phyloP scores from a whole-genome alignment of 345 rosid species.

The Eucalyptus cloeziana region DNA sequence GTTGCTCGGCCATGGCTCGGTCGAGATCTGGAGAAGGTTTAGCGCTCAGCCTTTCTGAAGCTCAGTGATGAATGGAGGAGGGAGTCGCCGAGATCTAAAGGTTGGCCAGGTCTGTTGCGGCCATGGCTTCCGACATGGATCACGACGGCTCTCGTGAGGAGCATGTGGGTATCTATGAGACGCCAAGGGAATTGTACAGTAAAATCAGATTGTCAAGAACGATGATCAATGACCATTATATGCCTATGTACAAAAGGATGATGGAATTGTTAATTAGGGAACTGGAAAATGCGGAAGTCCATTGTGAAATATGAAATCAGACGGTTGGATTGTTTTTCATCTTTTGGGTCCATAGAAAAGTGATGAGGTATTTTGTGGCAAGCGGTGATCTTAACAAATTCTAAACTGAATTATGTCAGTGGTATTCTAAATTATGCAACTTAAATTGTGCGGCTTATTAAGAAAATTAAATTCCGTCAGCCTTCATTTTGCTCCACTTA shows the following conservation, averaged over 20 bases:
- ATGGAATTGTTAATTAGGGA: constrained; percentile 63
- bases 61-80: no score
- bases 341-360: background rate
- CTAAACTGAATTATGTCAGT: background rate
- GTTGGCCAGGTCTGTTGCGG: no score
- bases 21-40: no score
- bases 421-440: background rate
- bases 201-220: constrained; percentile 83
- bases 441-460: background rate
- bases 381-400: background rate
- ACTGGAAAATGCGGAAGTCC: constrained; percentile 29
- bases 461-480: background rate
- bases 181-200: constrained; percentile 81
- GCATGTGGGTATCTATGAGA: constrained; percentile 50
- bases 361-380: background rate
- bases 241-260: constrained; percentile 94
- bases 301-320: constrained; percentile 1
- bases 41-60: no score
- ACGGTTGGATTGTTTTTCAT: background rate
- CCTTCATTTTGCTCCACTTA: background rate
- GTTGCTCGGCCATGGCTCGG: no score
- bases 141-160: constrained; percentile 5
- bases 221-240: constrained; percentile 93
- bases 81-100: no score
- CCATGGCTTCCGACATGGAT: background rate